A percentile compares a stretch with the other conserved stretches of the same genome.
phyloP scores from a whole-genome alignment of 192 early-diverging fungal species.

The Helicostylum pulchrum region DNA sequence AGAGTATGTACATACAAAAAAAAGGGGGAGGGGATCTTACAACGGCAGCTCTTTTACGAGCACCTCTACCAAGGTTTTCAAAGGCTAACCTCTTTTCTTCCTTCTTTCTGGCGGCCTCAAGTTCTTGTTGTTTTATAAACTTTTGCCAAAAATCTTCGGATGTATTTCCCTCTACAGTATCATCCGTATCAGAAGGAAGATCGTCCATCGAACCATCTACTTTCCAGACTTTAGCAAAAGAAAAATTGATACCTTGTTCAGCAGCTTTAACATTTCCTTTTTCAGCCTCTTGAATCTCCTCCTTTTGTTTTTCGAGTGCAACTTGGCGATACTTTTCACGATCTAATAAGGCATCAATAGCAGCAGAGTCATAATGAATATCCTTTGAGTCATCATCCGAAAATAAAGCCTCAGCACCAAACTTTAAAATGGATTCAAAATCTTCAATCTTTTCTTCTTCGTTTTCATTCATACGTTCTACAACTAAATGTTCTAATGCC shows the following conservation, averaged over 20 bases:
- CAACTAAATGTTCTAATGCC: slow-evolving; percentile 71
- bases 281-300: background rate
- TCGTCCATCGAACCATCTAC: slow-evolving; percentile 33
- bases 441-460: slow-evolving; percentile 53
- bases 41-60: slow-evolving; percentile 30
- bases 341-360: slow-evolving; percentile 59
- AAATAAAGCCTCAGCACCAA: slow-evolving; percentile 68
- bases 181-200: slow-evolving; percentile 27
- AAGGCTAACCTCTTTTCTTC: background rate
- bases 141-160: slow-evolving; percentile 34
- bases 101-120: background rate
- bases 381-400: slow-evolving; percentile 46
- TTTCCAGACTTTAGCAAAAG: slow-evolving; percentile 20
- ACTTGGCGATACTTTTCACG: slow-evolving; percentile 21
- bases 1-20: background rate
- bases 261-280: background rate
- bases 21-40: background rate
- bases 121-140: slow-evolving; percentile 21
- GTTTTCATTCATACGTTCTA: slow-evolving; percentile 62
- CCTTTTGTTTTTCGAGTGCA: background rate
- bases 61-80: slow-evolving; percentile 18
- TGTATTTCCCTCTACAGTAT: background rate
- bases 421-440: slow-evolving; percentile 61
- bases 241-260: slow-evolving; percentile 1
- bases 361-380: slow-evolving; percentile 54